Evolutionary conservation across 805 yeast genomes (phyloP), one percentile per base, ranked within the genome.

Genomic region (Pichia ethanolica): DNA sequence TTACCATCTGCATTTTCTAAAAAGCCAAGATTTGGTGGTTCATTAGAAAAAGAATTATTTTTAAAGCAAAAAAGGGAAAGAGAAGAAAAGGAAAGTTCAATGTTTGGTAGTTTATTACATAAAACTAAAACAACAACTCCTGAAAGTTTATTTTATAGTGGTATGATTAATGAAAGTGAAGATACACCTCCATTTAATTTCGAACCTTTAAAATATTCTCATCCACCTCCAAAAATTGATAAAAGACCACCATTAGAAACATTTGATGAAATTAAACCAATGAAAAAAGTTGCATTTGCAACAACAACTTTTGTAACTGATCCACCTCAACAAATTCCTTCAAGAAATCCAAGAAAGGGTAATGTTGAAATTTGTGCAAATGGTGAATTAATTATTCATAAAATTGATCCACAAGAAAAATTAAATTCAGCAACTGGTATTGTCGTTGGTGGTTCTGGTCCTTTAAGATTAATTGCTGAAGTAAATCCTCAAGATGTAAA

Each of bases 241-340:
- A 60, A 51, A 42, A 51, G 46, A 14, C 71, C 71, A 4, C 67
- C 67, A 25, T 57, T 69, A 12, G 46, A 56, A 20, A 56, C 52
- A 2, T 53, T 68, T 25, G 50, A 54, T 36, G 59, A 56, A 9
- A 48, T 67, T 8, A 61, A 53, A 58, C 71, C 62, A 13, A 68
- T 86, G 62, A 74, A 78, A 54, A 71, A 90, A 53, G 96, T 89
- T 5, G 75, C 81, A 0, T 90, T 90, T 65, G 89, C 93, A 0
- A 73, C 88, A 5, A 86, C 86, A 45, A 79, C 83, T 46, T 77
- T 89, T 53, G 74, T 73, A 0, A 73, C 72, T 53, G 97, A 90
- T 64, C 97, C 97, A 2, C 96, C 96, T 1, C 97, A 90, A 61
- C 96, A 89, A 62, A 86, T 90, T 53, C 97, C 97, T 2, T 85